phyloP scores from a whole-genome alignment of 2,329 filamentous ascomycete genomes.

The Pseudogymnoascus sp. region DNA sequence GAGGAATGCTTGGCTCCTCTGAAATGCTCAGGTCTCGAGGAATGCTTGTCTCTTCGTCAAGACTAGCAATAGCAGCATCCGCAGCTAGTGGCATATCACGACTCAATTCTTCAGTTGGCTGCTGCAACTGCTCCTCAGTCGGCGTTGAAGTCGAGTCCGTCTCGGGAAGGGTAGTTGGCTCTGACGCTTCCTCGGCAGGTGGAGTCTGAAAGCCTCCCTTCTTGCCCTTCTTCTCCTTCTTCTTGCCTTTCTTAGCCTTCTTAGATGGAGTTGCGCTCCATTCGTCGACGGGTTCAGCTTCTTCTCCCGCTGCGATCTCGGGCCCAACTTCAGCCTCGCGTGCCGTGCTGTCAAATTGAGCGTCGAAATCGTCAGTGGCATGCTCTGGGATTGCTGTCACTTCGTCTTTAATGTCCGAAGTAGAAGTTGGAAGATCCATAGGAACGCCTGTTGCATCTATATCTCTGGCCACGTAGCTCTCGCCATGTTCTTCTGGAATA shows the following conservation, averaged over 20 bases:
- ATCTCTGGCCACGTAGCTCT: not conserved
- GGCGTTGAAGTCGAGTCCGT: not conserved
- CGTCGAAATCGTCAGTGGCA: not conserved
- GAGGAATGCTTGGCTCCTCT: not conserved
- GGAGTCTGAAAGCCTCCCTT: conserved; percentile 6
- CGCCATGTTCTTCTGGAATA: not conserved
- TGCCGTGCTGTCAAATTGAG: not conserved
- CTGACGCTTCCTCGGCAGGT: not conserved
- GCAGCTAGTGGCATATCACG: conserved; percentile 31
- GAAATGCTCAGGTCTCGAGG: conserved; percentile 14
- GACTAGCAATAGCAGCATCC: not conserved
- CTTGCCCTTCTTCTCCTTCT: conserved; percentile 18
- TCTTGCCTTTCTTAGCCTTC: conserved; percentile 30
- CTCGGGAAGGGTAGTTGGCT: not conserved
- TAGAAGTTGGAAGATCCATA: not conserved
- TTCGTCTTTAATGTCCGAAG: not conserved
- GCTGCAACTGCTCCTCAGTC: not conserved
- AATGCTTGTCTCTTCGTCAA: not conserved
- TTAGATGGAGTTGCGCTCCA: conserved; percentile 4
- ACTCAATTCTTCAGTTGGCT: conserved; percentile 15
- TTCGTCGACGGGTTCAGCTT: not conserved
- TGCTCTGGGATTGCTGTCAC: not conserved
- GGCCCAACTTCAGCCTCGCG: not conserved
- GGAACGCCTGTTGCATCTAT: not conserved
- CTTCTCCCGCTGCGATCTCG: not conserved